Conservation (phyloP, 805 yeast genomes). For the Wickerhamiella slavikovae region DNA sequence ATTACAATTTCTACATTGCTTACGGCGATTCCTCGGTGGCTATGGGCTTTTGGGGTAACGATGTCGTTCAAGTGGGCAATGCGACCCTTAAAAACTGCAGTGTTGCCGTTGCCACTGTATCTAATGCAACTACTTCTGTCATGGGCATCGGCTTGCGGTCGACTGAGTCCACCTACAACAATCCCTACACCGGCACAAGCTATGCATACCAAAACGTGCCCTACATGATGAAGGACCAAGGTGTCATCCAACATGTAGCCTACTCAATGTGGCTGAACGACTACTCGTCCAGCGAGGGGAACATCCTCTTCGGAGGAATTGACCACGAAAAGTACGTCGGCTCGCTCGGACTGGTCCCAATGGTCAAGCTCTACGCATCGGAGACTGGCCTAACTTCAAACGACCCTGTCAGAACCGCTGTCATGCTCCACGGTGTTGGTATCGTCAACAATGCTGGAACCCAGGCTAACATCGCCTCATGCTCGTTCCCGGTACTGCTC, state of each 20-base stretch:
- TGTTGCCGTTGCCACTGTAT: constrained; percentile 52
- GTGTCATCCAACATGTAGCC: constrained; percentile 22
- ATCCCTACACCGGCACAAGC: constrained; percentile 4
- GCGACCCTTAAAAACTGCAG: constrained; percentile 31
- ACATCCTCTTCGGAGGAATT: constrained; percentile 25
- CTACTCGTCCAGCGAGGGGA: constrained; percentile 16
- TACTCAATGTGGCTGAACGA: constrained; percentile 28
- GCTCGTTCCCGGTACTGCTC: constrained; percentile 20
- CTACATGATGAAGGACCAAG: constrained; percentile 19
- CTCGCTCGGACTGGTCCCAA: constrained; percentile 18
- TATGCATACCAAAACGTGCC: constrained; percentile 18
- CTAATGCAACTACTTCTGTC: constrained; percentile 43
- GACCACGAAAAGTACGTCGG: constrained; percentile 24
- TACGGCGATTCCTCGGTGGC: constrained; percentile 30
- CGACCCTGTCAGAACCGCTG: constrained; percentile 2
- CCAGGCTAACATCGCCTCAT: constrained; percentile 3
- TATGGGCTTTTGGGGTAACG: constrained; percentile 40
- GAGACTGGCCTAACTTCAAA: neutral
- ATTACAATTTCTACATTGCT: constrained; percentile 10
- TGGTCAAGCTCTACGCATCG: constrained; percentile 11
- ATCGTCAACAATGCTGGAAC: constrained; percentile 6
- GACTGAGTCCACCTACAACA: constrained; percentile 18
- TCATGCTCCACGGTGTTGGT: constrained; percentile 6
- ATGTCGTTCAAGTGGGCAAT: constrained; percentile 33
- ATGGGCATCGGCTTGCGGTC: constrained; percentile 19